Evolutionary conservation across 164 flowering plant genomes (phyloP).

Genomic region (Berberis vulgaris): DNA sequence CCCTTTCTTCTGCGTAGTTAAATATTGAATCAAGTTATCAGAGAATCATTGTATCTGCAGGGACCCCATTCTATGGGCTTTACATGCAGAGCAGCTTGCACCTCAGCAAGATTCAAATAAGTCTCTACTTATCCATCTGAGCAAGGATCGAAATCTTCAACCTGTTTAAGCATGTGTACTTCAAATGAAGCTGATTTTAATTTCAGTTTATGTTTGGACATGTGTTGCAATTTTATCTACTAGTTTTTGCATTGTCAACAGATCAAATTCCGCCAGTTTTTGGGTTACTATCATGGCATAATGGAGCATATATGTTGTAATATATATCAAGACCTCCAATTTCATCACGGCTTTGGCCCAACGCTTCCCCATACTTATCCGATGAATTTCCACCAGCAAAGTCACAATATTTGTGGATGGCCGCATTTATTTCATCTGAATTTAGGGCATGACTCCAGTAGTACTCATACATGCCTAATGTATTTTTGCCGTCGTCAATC

Average conservation of each 20-base stretch:
- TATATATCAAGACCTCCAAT: too few relatives aligned
- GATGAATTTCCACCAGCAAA: neutral
- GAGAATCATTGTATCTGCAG: slow-evolving; percentile 19
- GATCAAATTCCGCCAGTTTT: neutral
- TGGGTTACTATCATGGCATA: neutral
- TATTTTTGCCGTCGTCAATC: slow-evolving; percentile 20
- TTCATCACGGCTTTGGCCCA: neutral
- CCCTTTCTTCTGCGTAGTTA: neutral
- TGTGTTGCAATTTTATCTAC: neutral
- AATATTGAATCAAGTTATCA: too few relatives aligned
- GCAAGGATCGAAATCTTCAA: slow-evolving; percentile 32
- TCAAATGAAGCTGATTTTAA: neutral
- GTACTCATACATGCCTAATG: slow-evolving; percentile 24
- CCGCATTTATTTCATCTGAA: slow-evolving; percentile 27
- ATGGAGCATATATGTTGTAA: neutral
- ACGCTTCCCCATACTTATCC: neutral
- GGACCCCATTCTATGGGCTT: slow-evolving; percentile 16
- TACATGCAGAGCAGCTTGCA: slow-evolving; percentile 33
- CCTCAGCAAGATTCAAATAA: slow-evolving; percentile 32
- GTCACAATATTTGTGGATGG: slow-evolving; percentile 18
- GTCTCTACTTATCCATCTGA: slow-evolving; percentile 11
- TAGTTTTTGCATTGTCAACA: neutral
- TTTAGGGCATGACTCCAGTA: slow-evolving; percentile 32
- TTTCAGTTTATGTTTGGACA: neutral
- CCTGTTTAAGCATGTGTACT: slow-evolving; percentile 7